Base-by-base conservation (phyloP, 805 yeast species). In the Wickerhamomyces bisporus region DNA sequence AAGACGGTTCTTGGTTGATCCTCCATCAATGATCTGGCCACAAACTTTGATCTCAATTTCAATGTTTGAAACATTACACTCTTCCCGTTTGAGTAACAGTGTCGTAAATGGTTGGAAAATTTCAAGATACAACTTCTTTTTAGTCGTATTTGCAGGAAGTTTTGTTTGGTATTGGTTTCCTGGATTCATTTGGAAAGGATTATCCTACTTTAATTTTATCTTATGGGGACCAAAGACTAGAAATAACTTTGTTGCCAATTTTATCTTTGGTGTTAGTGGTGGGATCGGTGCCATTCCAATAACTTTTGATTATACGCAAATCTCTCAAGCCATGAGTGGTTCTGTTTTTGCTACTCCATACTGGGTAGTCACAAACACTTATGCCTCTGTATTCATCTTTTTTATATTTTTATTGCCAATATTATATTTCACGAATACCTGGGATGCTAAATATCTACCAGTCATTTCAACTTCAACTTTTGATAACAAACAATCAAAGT, bases 111-210 rank as follows among this genome's bases (percentile, higher is more conserved):
- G 85, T 3, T 79, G 86, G 86, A 68, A 53, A 26, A 64, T 79
- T 30, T 61, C 75, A 5, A 65, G 79, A 38, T 70, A 67, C 47
- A 61, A 56, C 38, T 71, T 77, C 46, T 79, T 80, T 58, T 43
- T 65, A 23, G 36, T 62, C 26, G 65, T 65, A 2, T 64, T 75
- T 36, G 35, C 48, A 13, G 55, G 59, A n/a, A 55, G 69, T 18
- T 78, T 79, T 47, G 44, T 69, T 4, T 81, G 79, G 72, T 76
- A 75, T 50, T 80, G 82, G 78, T 60, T 82, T 46, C 86, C 87
- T 4, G 82, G 79, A 39, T 80, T 66, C 50, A 62, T 83, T 18
- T 79, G 79, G 61, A 62, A 65, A 13, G 86, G 77, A 2, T 65
- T 82, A 39, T 68, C 79, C 1, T 72, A 73, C 49, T 81, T 83